Percentiles rank a stretch among this genome's conserved stretches.
Evolutionary conservation across 192 early-diverging fungal genomes (phyloP).

Genomic region (Coemansia sp.): DNA sequence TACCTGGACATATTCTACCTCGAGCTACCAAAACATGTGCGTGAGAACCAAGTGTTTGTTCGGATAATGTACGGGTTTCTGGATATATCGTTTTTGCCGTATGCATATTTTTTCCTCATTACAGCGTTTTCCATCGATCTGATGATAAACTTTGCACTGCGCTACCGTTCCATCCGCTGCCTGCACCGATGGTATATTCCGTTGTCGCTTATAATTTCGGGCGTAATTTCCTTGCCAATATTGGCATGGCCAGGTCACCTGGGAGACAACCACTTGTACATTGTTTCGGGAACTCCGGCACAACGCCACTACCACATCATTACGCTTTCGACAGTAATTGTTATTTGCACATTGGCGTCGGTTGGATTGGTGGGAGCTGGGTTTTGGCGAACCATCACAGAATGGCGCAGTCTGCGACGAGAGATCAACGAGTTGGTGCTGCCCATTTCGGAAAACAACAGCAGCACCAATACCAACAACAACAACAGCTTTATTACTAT

Average conservation of each 20-base stretch:
- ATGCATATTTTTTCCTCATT: slow-evolving; percentile 53
- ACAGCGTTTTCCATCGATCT: slow-evolving; percentile 53
- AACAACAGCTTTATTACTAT: slow-evolving; percentile 15
- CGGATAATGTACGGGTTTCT: slow-evolving; percentile 53
- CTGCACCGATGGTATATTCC: slow-evolving; percentile 49
- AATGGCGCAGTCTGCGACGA: slow-evolving; percentile 48
- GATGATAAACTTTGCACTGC: slow-evolving; percentile 51
- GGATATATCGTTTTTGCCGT: slow-evolving; percentile 53
- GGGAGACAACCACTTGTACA: slow-evolving; percentile 47
- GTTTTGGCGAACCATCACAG: slow-evolving; percentile 51
- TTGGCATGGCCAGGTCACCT: slow-evolving; percentile 45
- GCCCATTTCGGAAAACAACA: slow-evolving; percentile 36
- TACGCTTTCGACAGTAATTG: slow-evolving; percentile 46
- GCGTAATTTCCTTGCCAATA: slow-evolving; percentile 40
- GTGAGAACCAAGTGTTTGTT: slow-evolving; percentile 39
- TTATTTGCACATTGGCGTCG: slow-evolving; percentile 49
- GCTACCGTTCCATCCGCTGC: slow-evolving; percentile 42
- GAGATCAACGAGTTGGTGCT: slow-evolving; percentile 48
- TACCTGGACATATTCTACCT: slow-evolving; percentile 52
- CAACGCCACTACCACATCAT: slow-evolving; percentile 54
- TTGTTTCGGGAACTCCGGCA: slow-evolving; percentile 43
- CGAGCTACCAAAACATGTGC: slow-evolving; percentile 21
- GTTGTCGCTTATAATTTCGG: slow-evolving; percentile 28
- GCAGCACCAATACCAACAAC: slow-evolving; percentile 13
- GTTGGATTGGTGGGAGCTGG: slow-evolving; percentile 51